Evolutionary conservation across 257 asterid species (phyloP).

Genomic region (Plantago ovata): DNA sequence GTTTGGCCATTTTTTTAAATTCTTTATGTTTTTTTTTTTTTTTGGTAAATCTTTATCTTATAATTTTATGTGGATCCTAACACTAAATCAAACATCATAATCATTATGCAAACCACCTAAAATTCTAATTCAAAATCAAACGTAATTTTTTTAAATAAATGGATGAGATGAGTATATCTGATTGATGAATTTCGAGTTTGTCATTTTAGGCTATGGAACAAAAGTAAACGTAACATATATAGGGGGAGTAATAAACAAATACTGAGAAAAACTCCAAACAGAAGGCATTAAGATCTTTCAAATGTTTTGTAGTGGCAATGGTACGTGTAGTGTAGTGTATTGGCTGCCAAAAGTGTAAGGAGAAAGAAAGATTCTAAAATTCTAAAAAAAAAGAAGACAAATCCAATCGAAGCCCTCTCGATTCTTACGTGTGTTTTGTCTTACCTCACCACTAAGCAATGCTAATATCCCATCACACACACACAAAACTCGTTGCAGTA

Average conservation of each 20-base stretch:
- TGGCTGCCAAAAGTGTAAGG: conserved; percentile 1
- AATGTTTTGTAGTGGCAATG: neutral
- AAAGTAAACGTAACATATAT: neutral
- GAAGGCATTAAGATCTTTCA: too few species aligned
- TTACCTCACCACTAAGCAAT: conserved; percentile 29
- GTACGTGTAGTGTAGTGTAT: conserved; percentile 18
- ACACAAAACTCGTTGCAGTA: neutral
- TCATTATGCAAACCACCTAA: too few species aligned
- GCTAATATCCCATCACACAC: conserved; percentile 27
- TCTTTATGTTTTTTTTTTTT: too few species aligned
- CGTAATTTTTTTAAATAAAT: too few species aligned
- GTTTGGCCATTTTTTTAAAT: too few species aligned
- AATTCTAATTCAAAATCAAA: too few species aligned
- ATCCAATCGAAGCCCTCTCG: conserved; percentile 17
- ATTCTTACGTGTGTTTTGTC: conserved; percentile 34
- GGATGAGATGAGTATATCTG: too few species aligned
- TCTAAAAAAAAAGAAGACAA: neutral
- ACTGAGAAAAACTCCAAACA: conserved; percentile 17
- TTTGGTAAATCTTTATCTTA: too few species aligned
- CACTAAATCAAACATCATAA: too few species aligned
- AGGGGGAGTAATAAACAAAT: conserved; percentile 5
- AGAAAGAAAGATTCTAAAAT: conserved; percentile 28
- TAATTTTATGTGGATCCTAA: too few species aligned
- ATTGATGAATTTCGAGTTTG: too few species aligned
- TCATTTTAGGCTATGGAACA: too few species aligned